A percentile compares a stretch with the other conserved stretches of the same genome.
Conservation (phyloP, 78 protist genomes). For the Abeoforma whisleri region DNA sequence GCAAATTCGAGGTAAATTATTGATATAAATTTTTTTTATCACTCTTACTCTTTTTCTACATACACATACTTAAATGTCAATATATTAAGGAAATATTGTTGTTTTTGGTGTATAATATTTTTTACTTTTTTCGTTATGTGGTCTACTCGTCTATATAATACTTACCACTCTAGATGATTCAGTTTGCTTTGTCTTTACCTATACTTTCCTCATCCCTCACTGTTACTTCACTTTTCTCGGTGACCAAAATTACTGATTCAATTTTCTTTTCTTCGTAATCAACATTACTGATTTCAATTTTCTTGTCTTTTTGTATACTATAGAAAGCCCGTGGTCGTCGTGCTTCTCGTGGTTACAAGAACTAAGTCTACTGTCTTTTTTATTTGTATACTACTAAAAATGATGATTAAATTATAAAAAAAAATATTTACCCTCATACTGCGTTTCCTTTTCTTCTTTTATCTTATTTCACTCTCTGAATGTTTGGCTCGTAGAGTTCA, state of each 20-base stretch:
- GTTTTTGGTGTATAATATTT: slow-evolving; percentile 13
- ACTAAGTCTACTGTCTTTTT: no score
- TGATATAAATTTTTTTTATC: neutral
- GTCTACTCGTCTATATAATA: neutral
- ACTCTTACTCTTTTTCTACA: neutral
- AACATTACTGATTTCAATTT: neutral
- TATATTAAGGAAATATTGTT: slow-evolving; percentile 44
- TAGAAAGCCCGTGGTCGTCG: slow-evolving; percentile 69
- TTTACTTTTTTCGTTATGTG: neutral
- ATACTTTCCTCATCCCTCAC: neutral
- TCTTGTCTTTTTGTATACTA: neutral
- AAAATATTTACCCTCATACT: no score
- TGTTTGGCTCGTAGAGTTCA: no score
- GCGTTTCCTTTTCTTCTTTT: no score
- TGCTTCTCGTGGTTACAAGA: slow-evolving; percentile 53
- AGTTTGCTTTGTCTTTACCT: neutral
- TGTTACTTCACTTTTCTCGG: neutral
- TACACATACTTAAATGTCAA: neutral
- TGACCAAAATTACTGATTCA: neutral
- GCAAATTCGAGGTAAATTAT: slow-evolving; percentile 40
- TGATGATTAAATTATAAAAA: no score
- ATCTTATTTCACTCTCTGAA: no score
- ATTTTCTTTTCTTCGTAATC: neutral
- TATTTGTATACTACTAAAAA: no score
- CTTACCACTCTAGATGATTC: neutral